Percentiles rank a stretch among this genome's conserved stretches.
phyloP scores from a whole-genome alignment of 495 filamentous ascomycete genomes.

The Penicillium coprophilum region DNA sequence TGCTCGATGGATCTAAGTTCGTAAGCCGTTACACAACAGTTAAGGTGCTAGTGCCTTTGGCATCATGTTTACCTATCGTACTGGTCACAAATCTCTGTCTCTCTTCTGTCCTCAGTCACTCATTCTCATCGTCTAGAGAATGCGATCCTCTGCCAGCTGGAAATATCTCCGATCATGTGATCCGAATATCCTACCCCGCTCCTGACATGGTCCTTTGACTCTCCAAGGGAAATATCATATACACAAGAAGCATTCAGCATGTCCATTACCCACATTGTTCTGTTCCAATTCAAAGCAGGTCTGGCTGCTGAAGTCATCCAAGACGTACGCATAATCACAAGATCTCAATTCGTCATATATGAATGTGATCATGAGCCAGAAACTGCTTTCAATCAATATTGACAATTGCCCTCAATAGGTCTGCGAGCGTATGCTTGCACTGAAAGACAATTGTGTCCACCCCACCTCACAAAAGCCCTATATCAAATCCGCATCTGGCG shows the following conservation, averaged over 20 bases:
- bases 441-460: conserved; percentile 45
- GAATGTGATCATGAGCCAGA: not conserved
- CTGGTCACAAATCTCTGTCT: not conserved
- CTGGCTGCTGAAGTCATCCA: conserved; percentile 40
- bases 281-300: conserved; percentile 60
- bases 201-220: not conserved
- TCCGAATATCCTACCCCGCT: not conserved
- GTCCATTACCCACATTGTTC: conserved; percentile 59
- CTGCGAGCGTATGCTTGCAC: conserved; percentile 36
- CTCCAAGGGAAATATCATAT: not conserved
- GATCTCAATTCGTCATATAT: not conserved
- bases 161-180: not conserved
- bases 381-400: conserved; percentile 3
- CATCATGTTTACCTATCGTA: too few species aligned
- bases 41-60: too few species aligned
- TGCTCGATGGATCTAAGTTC: too few species aligned
- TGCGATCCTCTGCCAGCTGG: not conserved
- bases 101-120: not conserved
- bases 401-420: conserved; percentile 15
- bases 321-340: conserved; percentile 40
- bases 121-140: not conserved
- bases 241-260: conserved; percentile 24
- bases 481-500: conserved; percentile 58
- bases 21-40: too few species aligned
- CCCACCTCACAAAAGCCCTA: conserved; percentile 43